Evolutionary conservation across 148 eudicot genomes (phyloP).

Genomic region (Persicaria tinctoria): DNA sequence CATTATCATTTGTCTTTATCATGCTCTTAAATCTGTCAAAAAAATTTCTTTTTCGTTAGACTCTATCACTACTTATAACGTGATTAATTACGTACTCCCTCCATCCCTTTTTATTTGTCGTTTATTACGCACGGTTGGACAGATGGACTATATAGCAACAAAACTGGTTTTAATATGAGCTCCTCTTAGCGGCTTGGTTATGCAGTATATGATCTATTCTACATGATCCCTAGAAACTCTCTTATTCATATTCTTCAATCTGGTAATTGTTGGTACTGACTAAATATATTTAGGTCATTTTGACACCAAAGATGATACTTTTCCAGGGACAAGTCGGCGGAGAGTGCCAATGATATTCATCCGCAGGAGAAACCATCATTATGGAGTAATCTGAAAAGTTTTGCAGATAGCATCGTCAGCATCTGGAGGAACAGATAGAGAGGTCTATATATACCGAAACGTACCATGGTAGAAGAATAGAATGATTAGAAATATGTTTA

Average conservation of each 20-base stretch:
- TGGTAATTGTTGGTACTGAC: background rate
- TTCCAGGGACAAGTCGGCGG: background rate
- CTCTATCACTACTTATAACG: too few relatives aligned
- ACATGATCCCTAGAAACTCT: too few relatives aligned
- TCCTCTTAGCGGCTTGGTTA: background rate
- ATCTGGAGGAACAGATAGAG: constrained; percentile 6
- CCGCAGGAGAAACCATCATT: background rate
- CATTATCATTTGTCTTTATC: too few relatives aligned
- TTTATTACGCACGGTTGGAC: too few relatives aligned
- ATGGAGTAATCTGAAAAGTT: constrained; percentile 4
- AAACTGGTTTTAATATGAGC: too few relatives aligned
- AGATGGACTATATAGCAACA: too few relatives aligned
- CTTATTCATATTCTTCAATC: background rate
- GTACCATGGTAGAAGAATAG: background rate
- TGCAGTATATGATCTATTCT: background rate
- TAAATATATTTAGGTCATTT: background rate
- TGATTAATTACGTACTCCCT: too few relatives aligned
- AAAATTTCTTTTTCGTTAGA: too few relatives aligned
- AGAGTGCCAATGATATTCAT: background rate
- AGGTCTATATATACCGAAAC: background rate
- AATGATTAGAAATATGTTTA: background rate
- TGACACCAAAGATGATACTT: constrained; percentile 3
- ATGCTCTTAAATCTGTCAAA: background rate
- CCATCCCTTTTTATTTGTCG: too few relatives aligned
- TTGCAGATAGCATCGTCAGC: constrained; percentile 6